Conservation (phyloP, 306 rosid species). For the Myrica gale region DNA sequence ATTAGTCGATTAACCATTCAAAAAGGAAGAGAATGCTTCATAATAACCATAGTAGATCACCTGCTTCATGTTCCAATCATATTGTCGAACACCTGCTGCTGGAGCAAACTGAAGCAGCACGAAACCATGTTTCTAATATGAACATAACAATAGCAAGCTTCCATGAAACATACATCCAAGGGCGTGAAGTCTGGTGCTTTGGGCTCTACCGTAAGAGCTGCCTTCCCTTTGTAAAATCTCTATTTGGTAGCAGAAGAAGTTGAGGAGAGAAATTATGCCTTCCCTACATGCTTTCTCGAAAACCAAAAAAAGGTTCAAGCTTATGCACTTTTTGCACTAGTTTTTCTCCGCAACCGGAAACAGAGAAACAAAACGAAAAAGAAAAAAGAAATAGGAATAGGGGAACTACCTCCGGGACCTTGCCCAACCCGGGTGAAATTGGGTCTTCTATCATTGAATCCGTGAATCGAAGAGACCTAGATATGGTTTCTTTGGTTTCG, state of each 20-base stretch:
- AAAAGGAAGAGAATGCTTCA: not conserved
- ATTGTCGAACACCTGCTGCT: slow-evolving; percentile 62
- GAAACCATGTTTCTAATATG: slow-evolving; percentile 20
- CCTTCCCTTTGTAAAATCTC: slow-evolving; percentile 78
- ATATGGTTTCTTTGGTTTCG: no score
- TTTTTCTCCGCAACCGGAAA: not conserved
- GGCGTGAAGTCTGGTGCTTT: slow-evolving; percentile 72
- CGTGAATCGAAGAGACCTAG: no score
- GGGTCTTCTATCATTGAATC: no score
- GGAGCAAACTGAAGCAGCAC: slow-evolving; percentile 94
- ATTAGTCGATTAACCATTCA: not conserved
- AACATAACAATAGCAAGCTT: not conserved
- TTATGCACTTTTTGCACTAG: not conserved
- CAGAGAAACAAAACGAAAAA: not conserved
- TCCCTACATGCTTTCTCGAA: not conserved
- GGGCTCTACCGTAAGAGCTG: slow-evolving; percentile 82
- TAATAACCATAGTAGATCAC: slow-evolving; percentile 32
- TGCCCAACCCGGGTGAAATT: not conserved
- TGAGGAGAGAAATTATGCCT: not conserved
- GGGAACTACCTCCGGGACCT: slow-evolving; percentile 43
- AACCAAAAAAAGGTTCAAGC: slow-evolving; percentile 9
- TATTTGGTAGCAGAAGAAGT: slow-evolving; percentile 2
- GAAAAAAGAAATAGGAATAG: not conserved
- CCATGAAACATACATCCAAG: slow-evolving; percentile 57
- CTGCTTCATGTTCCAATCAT: slow-evolving; percentile 93